Conservation (phyloP, 176 grass and related monocot genomes). For the Musa acuminata region DNA sequence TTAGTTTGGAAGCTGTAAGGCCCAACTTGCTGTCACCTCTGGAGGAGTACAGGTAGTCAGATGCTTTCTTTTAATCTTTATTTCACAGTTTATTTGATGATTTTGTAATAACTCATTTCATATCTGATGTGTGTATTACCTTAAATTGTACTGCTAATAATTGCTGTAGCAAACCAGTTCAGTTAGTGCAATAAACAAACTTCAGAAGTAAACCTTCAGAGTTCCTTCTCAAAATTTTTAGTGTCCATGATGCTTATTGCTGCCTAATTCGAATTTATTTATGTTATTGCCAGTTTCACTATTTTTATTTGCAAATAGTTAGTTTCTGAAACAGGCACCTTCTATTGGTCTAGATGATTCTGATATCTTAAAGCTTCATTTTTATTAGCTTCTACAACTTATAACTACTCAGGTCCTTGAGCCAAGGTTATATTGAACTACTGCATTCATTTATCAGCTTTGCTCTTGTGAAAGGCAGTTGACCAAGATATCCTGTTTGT, state of each 20-base stretch:
- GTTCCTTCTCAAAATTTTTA: neutral
- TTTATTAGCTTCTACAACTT: no score
- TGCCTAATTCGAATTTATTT: no score
- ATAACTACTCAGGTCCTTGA: no score
- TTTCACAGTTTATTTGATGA: neutral
- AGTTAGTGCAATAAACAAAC: neutral
- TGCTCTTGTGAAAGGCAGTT: no score
- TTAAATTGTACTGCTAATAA: neutral
- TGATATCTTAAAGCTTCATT: no score
- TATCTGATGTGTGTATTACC: neutral
- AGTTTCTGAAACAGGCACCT: no score
- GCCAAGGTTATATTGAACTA: no score
- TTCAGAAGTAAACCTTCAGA: neutral
- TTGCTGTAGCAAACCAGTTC: neutral
- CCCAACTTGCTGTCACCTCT: conserved; percentile 68
- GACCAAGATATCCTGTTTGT: no score
- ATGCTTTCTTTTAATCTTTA: neutral
- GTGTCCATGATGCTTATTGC: neutral
- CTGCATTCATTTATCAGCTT: no score
- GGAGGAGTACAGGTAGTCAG: conserved; percentile 82
- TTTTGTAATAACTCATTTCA: neutral
- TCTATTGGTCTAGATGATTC: no score
- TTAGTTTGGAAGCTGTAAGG: conserved; percentile 79
- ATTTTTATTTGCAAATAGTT: no score
- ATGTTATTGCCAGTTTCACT: no score